Percentiles rank a stretch among this genome's conserved stretches.
These are phyloP conservation scores for Chytriomyces sp. DNA, from an alignment of 192 early-diverging fungal genomes.

Conservation along the genomic window DNA sequence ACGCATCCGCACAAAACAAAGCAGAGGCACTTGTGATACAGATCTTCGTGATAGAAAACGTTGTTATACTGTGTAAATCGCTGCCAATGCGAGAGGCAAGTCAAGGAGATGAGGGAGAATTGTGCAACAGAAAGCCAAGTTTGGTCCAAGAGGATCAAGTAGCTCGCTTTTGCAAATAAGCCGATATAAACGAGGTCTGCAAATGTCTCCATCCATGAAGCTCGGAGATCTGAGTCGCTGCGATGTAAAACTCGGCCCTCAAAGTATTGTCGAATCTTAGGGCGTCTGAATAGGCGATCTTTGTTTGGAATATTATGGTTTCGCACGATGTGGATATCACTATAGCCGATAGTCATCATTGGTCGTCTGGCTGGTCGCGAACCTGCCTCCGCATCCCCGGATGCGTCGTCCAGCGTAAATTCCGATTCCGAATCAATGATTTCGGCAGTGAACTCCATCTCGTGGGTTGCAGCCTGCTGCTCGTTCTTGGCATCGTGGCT, in stretches of 20 bases:
- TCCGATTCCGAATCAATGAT: no score
- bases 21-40: constrained; percentile 13
- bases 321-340: no score
- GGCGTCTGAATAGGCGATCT: no score
- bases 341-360: no score
- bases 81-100: background rate
- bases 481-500: no score
- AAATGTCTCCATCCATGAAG: constrained; percentile 23
- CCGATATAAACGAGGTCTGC: constrained; percentile 27
- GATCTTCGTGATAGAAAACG: background rate
- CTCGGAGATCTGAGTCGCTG: background rate
- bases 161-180: background rate
- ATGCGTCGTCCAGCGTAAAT: no score
- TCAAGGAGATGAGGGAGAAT: background rate
- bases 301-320: no score
- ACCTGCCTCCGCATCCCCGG: no score
- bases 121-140: background rate
- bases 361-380: no score
- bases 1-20: no score
- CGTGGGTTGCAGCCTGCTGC: no score
- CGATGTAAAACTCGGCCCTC: constrained; percentile 11
- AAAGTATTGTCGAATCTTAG: constrained; percentile 30
- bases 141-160: background rate
- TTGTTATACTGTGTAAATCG: constrained; percentile 8
- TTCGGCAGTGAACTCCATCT: no score